These are phyloP conservation scores for Massarina eburnea DNA, from an alignment of 2,329 filamentous ascomycete species.

Conservation along the genomic window DNA sequence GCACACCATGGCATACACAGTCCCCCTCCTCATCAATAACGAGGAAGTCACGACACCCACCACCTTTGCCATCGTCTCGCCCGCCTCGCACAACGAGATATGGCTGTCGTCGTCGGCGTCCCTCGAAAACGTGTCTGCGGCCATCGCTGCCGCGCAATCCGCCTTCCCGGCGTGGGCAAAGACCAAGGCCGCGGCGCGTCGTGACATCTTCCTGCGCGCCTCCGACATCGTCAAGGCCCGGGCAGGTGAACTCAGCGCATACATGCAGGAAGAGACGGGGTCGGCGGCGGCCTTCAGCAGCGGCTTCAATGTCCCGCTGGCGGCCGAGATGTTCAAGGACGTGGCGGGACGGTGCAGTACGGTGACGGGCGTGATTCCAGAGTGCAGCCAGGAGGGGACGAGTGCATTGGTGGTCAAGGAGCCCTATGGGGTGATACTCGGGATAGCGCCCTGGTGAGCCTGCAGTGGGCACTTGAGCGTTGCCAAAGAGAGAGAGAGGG, in stretches of 20 bases:
- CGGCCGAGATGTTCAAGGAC: conserved; percentile 52
- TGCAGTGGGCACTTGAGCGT: background rate
- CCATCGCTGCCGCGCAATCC: conserved; percentile 61
- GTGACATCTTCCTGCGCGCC: conserved; percentile 70
- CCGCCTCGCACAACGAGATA: conserved; percentile 55
- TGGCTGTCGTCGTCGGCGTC: conserved; percentile 61
- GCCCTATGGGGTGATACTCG: conserved; percentile 76
- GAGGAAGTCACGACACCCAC: conserved; percentile 50
- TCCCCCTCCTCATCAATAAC: conserved; percentile 54
- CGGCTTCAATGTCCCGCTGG: conserved; percentile 45
- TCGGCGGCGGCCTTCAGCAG: conserved; percentile 43
- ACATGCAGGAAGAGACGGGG: conserved; percentile 63
- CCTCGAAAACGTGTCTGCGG: conserved; percentile 57
- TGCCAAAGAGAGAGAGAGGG: background rate
- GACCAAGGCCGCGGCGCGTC: conserved; percentile 61
- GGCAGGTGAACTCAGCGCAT: conserved; percentile 60
- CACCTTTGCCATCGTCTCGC: conserved; percentile 61
- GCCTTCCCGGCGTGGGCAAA: conserved; percentile 72
- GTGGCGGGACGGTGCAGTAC: conserved; percentile 53
- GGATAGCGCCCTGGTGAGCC: conserved; percentile 78
- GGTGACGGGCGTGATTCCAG: conserved; percentile 54
- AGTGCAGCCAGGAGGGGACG: conserved; percentile 51
- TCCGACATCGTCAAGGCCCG: conserved; percentile 65
- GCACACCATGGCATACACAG: conserved; percentile 28
- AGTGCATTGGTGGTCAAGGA: conserved; percentile 70